Base-by-base conservation (phyloP, 495 filamentous ascomycete species). In the Podospora anserina region DNA sequence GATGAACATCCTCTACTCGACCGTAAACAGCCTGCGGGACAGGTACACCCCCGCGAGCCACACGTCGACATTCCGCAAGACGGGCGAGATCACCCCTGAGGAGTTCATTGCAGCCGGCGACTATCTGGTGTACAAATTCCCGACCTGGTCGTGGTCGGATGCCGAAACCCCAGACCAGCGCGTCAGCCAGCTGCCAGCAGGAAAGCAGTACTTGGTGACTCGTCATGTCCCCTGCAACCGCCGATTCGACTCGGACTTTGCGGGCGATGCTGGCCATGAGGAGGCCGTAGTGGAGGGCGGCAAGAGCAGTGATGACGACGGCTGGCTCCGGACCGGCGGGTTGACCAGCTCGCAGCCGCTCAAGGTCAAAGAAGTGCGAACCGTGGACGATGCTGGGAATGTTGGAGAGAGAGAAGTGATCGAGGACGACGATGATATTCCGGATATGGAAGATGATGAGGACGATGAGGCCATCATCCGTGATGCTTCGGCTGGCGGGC, bases 121-220 rank as follows among this genome's bases (percentile, higher is more conserved):
- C 82, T 99, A 97, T 79, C 90, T 99, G 54, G 93, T 97, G 75
- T 97, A 94, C 88, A 98, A 97, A 82, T 99, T 99, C 80, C 95
- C 95, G 5, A 95, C 94, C 59, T 99, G 95, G 95, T 90, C 92
- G n/a, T 99, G 95, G 95, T 87, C 88, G 67, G 92, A 94, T 72
- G 94, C 94, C 61, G 92, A 93, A 11, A 86, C 86, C 20, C 85
- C 89, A 2, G 82, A 87, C 34, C 91, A 92, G 73, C 91, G 94
- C 61, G 91, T 91, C 19, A 79, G 83, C 63, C 91, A 97, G 74
- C 89, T 99, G 0, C 95, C 95, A 3, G 81, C 88, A 0, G 92
- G 89, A 0, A 99, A 99, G 79, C 95, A 99, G 85, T 99, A 91
- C 72, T 85, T 99, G 15, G 92, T 98, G 2, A 97, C 96, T 6